Percentiles rank a stretch among this genome's conserved stretches.
These are phyloP conservation scores for Amoeboaphelidium occidentale DNA, from an alignment of 371 early-diverging fungal genomes.

Conservation along the genomic window DNA sequence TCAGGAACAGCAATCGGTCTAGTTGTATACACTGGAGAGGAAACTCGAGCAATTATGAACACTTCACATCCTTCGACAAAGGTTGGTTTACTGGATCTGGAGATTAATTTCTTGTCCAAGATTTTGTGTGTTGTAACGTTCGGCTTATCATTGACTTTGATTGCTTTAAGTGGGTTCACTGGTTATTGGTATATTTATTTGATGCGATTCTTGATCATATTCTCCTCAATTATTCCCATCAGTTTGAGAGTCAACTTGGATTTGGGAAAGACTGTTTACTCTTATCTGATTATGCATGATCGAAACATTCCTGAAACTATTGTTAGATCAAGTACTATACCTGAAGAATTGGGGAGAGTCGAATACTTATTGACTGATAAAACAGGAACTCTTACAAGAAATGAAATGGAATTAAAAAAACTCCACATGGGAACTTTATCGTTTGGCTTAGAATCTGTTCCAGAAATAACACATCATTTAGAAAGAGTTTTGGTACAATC, in stretches of 20 bases:
- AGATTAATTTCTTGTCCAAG: slow-evolving; percentile 81
- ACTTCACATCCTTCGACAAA: slow-evolving; percentile 87
- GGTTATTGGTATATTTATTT: slow-evolving; percentile 73
- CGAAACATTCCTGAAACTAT: slow-evolving; percentile 56
- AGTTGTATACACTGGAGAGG: slow-evolving; percentile 91
- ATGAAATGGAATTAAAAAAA: slow-evolving; percentile 96
- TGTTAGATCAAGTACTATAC: slow-evolving; percentile 83
- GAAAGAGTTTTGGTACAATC: no score
- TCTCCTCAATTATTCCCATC: slow-evolving; percentile 95
- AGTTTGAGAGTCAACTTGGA: slow-evolving; percentile 90
- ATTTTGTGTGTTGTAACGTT: slow-evolving; percentile 63
- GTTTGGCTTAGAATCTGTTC: slow-evolving; percentile 68
- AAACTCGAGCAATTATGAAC: slow-evolving; percentile 95
- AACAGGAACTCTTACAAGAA: slow-evolving; percentile 98
- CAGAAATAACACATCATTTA: slow-evolving; percentile 45
- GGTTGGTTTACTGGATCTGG: slow-evolving; percentile 78
- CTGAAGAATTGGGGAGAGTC: slow-evolving; percentile 97
- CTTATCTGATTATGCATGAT: slow-evolving; percentile 56
- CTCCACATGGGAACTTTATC: slow-evolving; percentile 92
- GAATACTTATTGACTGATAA: slow-evolving; percentile 95
- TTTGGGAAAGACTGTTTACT: slow-evolving; percentile 86
- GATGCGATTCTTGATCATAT: slow-evolving; percentile 85
- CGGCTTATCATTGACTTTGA: slow-evolving; percentile 55
- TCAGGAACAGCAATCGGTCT: slow-evolving; percentile 75
- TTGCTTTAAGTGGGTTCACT: slow-evolving; percentile 66